Conservation (phyloP, 331 rosid genomes). For the Prunus yedoensis region DNA sequence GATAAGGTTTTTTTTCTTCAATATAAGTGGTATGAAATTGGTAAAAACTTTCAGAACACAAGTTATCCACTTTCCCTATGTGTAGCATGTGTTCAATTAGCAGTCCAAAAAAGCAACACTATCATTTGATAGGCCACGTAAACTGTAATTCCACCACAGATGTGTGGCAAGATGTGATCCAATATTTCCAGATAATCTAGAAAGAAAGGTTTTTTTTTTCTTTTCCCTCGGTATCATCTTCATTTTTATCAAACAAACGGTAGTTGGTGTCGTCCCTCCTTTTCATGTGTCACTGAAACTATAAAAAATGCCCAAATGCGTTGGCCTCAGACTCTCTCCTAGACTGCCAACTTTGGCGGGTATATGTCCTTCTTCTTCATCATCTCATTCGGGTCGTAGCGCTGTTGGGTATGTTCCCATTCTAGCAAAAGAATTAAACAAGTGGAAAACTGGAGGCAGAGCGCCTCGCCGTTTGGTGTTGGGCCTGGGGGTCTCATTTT, state of each 20-base stretch:
- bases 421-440: constrained; percentile 19
- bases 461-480: constrained; percentile 57
- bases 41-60: too few species aligned
- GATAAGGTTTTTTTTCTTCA: too few species aligned
- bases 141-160: constrained; percentile 15
- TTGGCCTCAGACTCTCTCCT: not conserved
- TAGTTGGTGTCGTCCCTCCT: not conserved
- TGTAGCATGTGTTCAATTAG: too few species aligned
- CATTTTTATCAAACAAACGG: not conserved
- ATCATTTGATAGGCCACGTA: constrained; percentile 5
- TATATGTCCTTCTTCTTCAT: not conserved
- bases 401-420: constrained; percentile 8
- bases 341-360: not conserved
- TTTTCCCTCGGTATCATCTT: not conserved
- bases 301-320: constrained; percentile 10
- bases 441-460: constrained; percentile 32
- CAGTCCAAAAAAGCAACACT: not conserved
- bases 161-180: constrained; percentile 15
- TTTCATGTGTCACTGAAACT: not conserved
- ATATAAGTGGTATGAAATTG: too few species aligned
- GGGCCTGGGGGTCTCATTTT: constrained; percentile 52
- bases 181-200: not conserved
- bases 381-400: not conserved
- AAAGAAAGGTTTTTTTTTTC: not conserved
- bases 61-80: too few species aligned